phyloP scores from a whole-genome alignment of 495 filamentous ascomycete genomes.

The Clohesyomyces aquaticus region DNA sequence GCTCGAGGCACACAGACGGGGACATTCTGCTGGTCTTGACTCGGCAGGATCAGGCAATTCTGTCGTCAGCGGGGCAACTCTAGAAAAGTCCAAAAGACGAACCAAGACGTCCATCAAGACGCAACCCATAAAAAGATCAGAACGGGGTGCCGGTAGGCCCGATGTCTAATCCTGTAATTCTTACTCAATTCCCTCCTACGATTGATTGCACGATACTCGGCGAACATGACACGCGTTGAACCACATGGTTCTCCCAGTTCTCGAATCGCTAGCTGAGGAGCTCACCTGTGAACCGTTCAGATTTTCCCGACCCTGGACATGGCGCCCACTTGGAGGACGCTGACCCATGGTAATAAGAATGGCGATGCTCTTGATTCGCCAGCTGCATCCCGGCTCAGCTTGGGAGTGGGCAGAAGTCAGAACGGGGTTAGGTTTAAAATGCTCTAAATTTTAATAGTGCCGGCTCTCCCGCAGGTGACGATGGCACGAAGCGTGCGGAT shows the following conservation, averaged over 20 bases:
- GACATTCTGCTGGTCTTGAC: slow-evolving; percentile 23
- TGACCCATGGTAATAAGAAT: slow-evolving; percentile 8
- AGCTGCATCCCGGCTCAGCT: background rate
- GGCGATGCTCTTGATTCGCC: slow-evolving; percentile 18
- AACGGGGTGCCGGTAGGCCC: too few species aligned
- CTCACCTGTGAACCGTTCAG: background rate
- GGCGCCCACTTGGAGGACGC: background rate
- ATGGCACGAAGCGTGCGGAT: slow-evolving; percentile 17
- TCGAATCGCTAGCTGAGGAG: background rate
- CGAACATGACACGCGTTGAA: background rate
- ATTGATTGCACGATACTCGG: background rate
- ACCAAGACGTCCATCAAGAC: background rate
- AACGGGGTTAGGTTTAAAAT: slow-evolving; percentile 16
- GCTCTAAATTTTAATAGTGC: slow-evolving; percentile 9
- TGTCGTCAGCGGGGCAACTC: slow-evolving; percentile 26
- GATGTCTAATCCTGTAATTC: too few species aligned
- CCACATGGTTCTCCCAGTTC: background rate
- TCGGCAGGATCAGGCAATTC: slow-evolving; percentile 30
- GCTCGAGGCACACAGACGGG: background rate
- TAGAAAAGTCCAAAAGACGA: slow-evolving; percentile 28
- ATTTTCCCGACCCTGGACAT: background rate
- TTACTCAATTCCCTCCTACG: background rate
- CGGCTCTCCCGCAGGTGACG: slow-evolving; percentile 35
- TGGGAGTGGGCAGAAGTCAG: background rate
- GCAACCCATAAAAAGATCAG: too few species aligned